Evolutionary conservation across 768 basidiomycete genomes (phyloP).

Genomic region (Psilocybe subaeruginosa): DNA sequence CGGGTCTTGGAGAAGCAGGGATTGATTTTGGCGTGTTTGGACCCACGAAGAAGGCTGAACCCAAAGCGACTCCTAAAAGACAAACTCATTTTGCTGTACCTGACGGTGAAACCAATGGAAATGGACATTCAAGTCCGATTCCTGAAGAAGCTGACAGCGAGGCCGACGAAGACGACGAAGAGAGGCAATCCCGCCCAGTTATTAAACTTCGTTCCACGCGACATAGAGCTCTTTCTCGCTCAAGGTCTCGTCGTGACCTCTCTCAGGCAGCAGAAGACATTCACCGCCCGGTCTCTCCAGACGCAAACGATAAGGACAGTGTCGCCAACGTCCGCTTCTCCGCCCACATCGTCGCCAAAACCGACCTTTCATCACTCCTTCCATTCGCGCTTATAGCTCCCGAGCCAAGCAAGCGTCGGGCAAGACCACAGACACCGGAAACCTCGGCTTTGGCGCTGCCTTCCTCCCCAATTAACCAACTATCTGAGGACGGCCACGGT

Average conservation of each 20-base stretch:
- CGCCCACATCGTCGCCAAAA: conserved; percentile 65
- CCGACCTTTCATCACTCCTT: conserved; percentile 58
- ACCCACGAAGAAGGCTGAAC: conserved; percentile 34
- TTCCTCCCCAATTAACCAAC: conserved; percentile 30
- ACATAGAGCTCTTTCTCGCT: conserved; percentile 57
- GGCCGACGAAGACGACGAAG: conserved; percentile 48
- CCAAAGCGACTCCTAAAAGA: conserved; percentile 33
- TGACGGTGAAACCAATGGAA: conserved; percentile 30
- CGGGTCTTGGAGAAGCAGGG: conserved; percentile 64
- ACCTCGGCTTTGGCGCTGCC: conserved; percentile 31
- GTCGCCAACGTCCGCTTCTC: conserved; percentile 80
- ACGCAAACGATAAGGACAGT: conserved; percentile 65
- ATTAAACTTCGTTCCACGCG: conserved; percentile 71
- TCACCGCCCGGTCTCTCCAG: conserved; percentile 59
- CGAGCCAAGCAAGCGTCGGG: conserved; percentile 50
- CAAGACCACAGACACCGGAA: conserved; percentile 38
- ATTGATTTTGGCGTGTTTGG: conserved; percentile 82
- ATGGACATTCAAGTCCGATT: conserved; percentile 25
- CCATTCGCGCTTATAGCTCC: conserved; percentile 85
- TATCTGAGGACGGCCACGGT: conserved; percentile 49
- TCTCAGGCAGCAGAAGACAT: conserved; percentile 57
- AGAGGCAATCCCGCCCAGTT: conserved; percentile 69
- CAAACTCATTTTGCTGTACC: conserved; percentile 36
- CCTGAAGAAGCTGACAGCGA: conserved; percentile 33
- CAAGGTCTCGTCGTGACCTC: conserved; percentile 74